A percentile compares a stretch with the other conserved stretches of the same genome.
Evolutionary conservation across 2,329 filamentous ascomycete genomes (phyloP).

Genomic region (Trichoderma asperellum): DNA sequence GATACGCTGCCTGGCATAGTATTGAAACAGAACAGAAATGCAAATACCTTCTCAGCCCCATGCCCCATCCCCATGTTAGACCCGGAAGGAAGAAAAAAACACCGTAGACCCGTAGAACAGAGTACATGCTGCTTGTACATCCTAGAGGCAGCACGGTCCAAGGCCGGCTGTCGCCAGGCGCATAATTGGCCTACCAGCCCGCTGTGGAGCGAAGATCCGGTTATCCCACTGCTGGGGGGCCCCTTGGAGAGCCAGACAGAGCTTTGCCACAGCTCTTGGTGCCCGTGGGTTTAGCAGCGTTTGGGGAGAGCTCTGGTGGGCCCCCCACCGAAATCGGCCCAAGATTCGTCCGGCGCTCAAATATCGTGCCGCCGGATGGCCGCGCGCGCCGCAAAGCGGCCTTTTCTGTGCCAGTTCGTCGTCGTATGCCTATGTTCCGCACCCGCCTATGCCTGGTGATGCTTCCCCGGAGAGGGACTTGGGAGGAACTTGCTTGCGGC

Average conservation of each 20-base stretch:
- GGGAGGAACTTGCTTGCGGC: not conserved
- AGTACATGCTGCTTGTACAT: not conserved
- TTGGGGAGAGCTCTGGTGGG: not conserved
- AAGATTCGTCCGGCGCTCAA: constrained; percentile 27
- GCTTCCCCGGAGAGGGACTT: not conserved
- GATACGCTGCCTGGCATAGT: not conserved
- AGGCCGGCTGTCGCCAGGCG: constrained; percentile 14
- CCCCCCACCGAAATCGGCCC: constrained; percentile 6
- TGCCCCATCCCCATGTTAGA: not conserved
- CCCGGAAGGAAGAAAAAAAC: not conserved
- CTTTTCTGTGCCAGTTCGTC: not conserved
- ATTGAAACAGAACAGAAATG: not conserved
- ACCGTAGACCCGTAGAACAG: not conserved
- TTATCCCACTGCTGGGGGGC: not conserved
- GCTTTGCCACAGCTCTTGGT: not conserved
- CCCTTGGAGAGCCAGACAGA: not conserved
- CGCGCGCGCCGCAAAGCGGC: constrained; percentile 1
- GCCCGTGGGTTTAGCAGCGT: not conserved
- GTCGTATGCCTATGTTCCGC: not conserved
- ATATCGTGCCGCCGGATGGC: constrained; percentile 23
- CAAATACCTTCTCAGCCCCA: not conserved
- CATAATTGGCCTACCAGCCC: constrained; percentile 9
- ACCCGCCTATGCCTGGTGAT: not conserved
- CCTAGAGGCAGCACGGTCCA: not conserved
- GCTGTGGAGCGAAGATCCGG: constrained; percentile 19